Percentiles rank a stretch among this genome's conserved stretches.
phyloP scores from a whole-genome alignment of 352 stramenopile species.

The Achlya hypogyna region DNA sequence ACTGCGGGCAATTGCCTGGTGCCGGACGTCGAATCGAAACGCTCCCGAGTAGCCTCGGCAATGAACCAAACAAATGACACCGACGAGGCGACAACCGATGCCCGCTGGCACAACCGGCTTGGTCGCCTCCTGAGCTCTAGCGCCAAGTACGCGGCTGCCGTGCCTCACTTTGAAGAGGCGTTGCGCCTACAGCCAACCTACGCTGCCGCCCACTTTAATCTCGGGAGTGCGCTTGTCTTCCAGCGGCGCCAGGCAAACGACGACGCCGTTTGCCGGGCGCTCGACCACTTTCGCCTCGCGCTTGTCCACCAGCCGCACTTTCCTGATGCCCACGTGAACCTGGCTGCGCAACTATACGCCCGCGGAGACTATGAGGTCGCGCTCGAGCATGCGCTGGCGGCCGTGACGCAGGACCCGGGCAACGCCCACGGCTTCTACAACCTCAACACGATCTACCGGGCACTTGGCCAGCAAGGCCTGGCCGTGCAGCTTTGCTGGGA shows the following conservation, averaged over 20 bases:
- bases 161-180: conserved; percentile 29
- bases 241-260: conserved; percentile 15
- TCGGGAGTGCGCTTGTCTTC: conserved; percentile 25
- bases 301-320: conserved; percentile 19
- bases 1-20: too few relatives aligned
- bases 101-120: conserved; percentile 27
- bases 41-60: not conserved
- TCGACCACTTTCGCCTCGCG: conserved; percentile 31
- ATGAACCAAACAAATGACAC: not conserved
- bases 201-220: conserved; percentile 42
- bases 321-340: conserved; percentile 13
- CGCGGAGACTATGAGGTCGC: not conserved
- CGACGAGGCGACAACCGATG: conserved; percentile 1
- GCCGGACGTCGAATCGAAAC: not conserved
- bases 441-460: conserved; percentile 42
- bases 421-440: conserved; percentile 22
- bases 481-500: not conserved
- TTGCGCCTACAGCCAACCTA: conserved; percentile 24
- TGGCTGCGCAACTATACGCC: conserved; percentile 21
- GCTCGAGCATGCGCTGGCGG: not conserved
- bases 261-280: conserved; percentile 33
- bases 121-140: conserved; percentile 21
- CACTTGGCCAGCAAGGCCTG: not conserved
- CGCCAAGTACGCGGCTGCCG: conserved; percentile 23
- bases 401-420: not conserved